Conservation (phyloP, 2,329 filamentous ascomycete species). For the Scedosporium boydii region DNA sequence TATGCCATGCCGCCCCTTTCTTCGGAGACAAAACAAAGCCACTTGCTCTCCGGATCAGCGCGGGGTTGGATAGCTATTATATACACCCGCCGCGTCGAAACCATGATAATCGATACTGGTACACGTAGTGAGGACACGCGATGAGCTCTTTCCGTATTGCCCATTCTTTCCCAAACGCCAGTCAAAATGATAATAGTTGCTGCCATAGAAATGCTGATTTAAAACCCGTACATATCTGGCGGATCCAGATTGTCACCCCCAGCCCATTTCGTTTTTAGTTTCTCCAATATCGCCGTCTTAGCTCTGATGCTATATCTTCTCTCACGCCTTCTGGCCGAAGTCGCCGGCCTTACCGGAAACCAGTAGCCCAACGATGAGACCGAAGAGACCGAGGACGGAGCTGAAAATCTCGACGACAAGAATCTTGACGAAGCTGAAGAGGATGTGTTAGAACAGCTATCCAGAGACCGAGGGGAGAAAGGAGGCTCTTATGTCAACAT, state of each 20-base stretch:
- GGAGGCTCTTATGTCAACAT: constrained; percentile 27
- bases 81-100: background rate
- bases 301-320: background rate
- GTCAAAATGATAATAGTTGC: background rate
- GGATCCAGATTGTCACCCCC: background rate
- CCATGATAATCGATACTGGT: background rate
- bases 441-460: background rate
- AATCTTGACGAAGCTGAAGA: constrained; percentile 84
- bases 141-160: background rate
- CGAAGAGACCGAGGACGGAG: constrained; percentile 91
- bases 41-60: background rate
- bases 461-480: background rate
- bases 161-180: background rate
- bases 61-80: background rate
- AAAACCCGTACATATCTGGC: background rate
- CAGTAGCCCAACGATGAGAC: constrained; percentile 86
- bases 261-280: background rate
- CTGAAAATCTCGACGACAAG: constrained; percentile 99
- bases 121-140: background rate
- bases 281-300: background rate
- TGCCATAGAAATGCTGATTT: background rate
- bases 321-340: constrained; percentile 32
- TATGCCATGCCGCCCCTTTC: background rate
- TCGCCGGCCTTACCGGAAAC: constrained; percentile 75
- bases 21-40: background rate